Conservation (phyloP, 2,329 filamentous ascomycete genomes). For the Xylaria sp. region DNA sequence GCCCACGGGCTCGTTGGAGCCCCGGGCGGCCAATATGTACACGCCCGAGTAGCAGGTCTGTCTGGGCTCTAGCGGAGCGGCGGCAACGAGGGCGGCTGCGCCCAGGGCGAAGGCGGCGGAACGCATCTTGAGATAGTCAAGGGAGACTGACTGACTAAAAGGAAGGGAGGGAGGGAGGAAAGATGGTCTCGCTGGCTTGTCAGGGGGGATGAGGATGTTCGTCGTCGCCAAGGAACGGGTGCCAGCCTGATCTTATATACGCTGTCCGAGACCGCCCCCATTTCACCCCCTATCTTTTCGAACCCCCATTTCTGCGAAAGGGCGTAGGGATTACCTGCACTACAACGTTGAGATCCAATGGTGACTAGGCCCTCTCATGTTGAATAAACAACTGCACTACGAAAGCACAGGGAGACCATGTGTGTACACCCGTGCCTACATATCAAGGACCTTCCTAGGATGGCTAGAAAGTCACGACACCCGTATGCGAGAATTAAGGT, state of each 20-base stretch:
- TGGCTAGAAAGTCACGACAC: constrained; percentile 4
- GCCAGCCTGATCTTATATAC: neutral
- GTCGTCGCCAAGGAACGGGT: neutral
- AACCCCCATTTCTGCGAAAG: neutral
- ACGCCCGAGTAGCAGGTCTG: constrained; percentile 33
- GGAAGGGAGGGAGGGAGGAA: neutral
- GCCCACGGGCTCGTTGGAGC: constrained; percentile 29
- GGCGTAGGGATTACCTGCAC: too few relatives aligned
- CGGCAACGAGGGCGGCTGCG: constrained; percentile 25
- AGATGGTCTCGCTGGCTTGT: constrained; percentile 1
- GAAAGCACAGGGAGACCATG: neutral
- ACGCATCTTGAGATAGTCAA: constrained; percentile 20
- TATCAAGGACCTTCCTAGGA: constrained; percentile 8
- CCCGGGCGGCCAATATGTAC: constrained; percentile 37
- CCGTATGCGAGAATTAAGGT: neutral
- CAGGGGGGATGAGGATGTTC: neutral
- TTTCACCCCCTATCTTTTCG: neutral
- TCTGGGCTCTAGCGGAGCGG: constrained; percentile 9
- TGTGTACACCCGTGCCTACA: neutral
- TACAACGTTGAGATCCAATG: too few relatives aligned
- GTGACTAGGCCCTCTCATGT: too few relatives aligned
- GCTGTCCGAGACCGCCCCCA: neutral
- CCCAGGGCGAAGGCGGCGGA: constrained; percentile 20
- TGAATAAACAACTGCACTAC: neutral
- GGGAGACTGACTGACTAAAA: neutral